A percentile compares a stretch with the other conserved stretches of the same genome.
phyloP scores from a whole-genome alignment of 768 basidiomycete genomes.

The Termitomyces sp. region DNA sequence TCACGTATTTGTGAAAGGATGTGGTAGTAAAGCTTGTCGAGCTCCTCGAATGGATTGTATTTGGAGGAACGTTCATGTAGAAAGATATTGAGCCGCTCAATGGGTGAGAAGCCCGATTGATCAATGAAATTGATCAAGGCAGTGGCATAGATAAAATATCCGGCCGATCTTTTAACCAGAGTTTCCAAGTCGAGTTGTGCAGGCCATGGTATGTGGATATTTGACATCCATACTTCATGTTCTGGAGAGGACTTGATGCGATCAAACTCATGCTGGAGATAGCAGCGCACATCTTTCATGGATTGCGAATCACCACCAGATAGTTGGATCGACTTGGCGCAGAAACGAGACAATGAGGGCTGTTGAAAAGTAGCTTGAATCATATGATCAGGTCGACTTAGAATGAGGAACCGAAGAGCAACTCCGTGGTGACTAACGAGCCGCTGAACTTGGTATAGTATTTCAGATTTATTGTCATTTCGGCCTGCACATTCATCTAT shows the following conservation, averaged over 20 bases:
- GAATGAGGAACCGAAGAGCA: constrained; percentile 5
- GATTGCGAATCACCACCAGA: neutral
- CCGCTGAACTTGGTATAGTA: neutral
- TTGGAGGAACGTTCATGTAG: neutral
- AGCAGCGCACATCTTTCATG: neutral
- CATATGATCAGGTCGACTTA: constrained; percentile 1
- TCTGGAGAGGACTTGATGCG: neutral
- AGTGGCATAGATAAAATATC: constrained; percentile 11
- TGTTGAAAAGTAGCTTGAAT: neutral
- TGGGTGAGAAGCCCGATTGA: neutral
- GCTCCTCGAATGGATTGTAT: neutral
- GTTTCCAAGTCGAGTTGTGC: neutral
- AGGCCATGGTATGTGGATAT: constrained; percentile 2
- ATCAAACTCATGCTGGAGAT: neutral
- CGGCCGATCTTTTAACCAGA: neutral
- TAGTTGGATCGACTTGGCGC: neutral
- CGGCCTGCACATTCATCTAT: neutral
- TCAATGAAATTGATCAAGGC: neutral
- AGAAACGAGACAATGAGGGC: neutral
- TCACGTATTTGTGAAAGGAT: neutral
- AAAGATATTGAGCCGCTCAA: neutral
- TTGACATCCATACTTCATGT: neutral
- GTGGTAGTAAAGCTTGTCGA: neutral
- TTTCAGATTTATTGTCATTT: neutral
- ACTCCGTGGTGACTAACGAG: neutral